phyloP scores from a whole-genome alignment of 2,329 filamentous ascomycete genomes.

The Septoria petroselini region DNA sequence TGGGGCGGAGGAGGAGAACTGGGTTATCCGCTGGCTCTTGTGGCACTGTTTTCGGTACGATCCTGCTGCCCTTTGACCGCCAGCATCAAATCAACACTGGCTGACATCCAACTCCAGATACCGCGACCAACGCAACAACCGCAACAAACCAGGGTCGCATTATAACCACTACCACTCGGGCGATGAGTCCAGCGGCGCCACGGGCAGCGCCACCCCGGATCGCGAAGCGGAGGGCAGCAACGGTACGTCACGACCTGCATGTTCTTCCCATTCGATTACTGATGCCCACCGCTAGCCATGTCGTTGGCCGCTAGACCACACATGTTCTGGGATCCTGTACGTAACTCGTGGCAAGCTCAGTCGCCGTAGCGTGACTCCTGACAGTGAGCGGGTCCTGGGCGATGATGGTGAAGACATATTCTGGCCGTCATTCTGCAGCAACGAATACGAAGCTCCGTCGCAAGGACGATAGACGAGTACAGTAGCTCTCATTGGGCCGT shows the following conservation, averaged over 20 bases:
- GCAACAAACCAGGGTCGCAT: constrained; percentile 6
- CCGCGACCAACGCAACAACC: constrained; percentile 29
- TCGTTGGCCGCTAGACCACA: not conserved
- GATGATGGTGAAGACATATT: no score
- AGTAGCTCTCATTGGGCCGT: no score
- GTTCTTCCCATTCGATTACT: not conserved
- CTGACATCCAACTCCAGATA: constrained; percentile 28
- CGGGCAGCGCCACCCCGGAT: constrained; percentile 4
- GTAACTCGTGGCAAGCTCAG: constrained; percentile 8
- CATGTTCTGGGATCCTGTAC: constrained; percentile 17
- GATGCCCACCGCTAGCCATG: not conserved
- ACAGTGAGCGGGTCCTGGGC: not conserved
- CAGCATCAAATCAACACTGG: not conserved
- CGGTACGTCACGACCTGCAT: constrained; percentile 5
- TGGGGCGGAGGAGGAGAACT: constrained; percentile 46
- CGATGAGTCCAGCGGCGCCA: constrained; percentile 12
- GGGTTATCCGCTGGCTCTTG: constrained; percentile 51
- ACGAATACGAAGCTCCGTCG: no score
- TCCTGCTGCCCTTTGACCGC: not conserved
- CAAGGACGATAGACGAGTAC: no score
- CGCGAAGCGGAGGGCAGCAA: constrained; percentile 3
- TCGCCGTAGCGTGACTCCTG: not conserved
- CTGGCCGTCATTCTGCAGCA: no score
- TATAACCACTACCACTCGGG: not conserved
- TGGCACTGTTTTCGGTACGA: constrained; percentile 49